Conservation (phyloP, 169 alveolate species). For the Eimeria tenella region DNA sequence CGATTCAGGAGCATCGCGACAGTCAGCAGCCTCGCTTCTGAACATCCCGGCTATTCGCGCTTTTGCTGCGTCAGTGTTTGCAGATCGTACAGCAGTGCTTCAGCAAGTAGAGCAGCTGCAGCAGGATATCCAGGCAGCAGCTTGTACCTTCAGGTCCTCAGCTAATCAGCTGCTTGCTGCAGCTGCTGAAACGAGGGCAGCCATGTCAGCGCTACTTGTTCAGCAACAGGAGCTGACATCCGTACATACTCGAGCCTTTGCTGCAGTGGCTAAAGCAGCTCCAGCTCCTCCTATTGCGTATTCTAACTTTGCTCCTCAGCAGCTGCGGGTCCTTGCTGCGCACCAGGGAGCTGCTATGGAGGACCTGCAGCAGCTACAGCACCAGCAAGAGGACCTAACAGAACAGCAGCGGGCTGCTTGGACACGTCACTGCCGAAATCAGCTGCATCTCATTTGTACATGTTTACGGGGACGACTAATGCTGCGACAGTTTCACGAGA, state of each 20-base stretch:
- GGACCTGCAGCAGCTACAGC: slow-evolving; percentile 36
- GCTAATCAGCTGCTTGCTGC: slow-evolving; percentile 36
- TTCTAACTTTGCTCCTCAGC: slow-evolving; percentile 43
- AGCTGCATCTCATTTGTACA: neutral
- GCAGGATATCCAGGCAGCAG: slow-evolving; percentile 44
- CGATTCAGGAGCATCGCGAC: neutral
- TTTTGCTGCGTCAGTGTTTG: slow-evolving; percentile 36
- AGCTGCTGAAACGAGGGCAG: slow-evolving; percentile 22
- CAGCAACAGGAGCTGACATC: slow-evolving; percentile 51
- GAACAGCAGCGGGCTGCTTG: slow-evolving; percentile 34
- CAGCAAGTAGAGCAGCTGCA: slow-evolving; percentile 60
- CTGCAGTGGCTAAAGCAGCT: slow-evolving; percentile 39
- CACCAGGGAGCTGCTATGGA: slow-evolving; percentile 51
- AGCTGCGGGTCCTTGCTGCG: slow-evolving; percentile 51
- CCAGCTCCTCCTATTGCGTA: slow-evolving; percentile 59
- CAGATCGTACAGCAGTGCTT: slow-evolving; percentile 54
- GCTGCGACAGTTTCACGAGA: slow-evolving; percentile 68
- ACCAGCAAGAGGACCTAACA: slow-evolving; percentile 38
- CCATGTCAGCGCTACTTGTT: slow-evolving; percentile 16
- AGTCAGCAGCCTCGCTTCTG: slow-evolving; percentile 23
- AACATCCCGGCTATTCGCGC: slow-evolving; percentile 45
- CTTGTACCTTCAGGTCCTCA: neutral
- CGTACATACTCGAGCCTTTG: slow-evolving; percentile 40
- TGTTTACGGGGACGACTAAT: slow-evolving; percentile 22
- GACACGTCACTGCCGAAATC: slow-evolving; percentile 37